These are phyloP conservation scores for Dispira simplex DNA, from an alignment of 192 early-diverging fungal species.

Conservation along the genomic window DNA sequence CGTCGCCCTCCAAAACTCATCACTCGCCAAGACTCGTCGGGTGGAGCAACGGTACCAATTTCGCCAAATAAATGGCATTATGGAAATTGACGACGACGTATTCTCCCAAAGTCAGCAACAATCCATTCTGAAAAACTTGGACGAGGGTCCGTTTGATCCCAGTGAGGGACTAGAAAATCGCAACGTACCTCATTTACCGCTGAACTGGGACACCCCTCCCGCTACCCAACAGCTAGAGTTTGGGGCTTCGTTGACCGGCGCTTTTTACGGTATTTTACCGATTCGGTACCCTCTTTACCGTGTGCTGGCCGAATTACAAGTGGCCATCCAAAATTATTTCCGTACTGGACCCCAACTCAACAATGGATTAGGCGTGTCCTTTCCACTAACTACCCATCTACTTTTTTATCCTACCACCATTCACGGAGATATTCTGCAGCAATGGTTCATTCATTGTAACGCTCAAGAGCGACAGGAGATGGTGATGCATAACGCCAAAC, in stretches of 20 bases:
- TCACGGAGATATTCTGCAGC: slow-evolving; percentile 6
- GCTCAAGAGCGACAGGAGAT: slow-evolving; percentile 13
- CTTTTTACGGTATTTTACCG: not conserved
- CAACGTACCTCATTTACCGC: not conserved
- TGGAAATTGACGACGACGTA: not conserved
- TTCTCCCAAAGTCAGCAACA: not conserved
- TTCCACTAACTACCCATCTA: not conserved
- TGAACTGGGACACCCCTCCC: not conserved
- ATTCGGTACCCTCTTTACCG: slow-evolving; percentile 4
- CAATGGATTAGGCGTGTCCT: not conserved
- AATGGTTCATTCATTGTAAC: not conserved
- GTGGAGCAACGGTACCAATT: not conserved
- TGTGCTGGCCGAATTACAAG: not conserved
- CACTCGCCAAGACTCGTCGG: not conserved
- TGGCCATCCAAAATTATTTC: not conserved
- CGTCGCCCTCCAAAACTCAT: no score
- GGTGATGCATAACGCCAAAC: slow-evolving; percentile 10
- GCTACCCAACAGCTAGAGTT: not conserved
- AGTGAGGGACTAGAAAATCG: not conserved
- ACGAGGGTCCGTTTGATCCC: not conserved
- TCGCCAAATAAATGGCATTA: not conserved
- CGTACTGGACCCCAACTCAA: not conserved
- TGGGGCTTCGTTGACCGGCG: not conserved
- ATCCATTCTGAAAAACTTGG: not conserved
- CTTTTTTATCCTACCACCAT: not conserved